Evolutionary conservation across 2,329 filamentous ascomycete species (phyloP), one percentile per base, ranked within the genome.

Genomic region (Penicillium psychrosexuale): DNA sequence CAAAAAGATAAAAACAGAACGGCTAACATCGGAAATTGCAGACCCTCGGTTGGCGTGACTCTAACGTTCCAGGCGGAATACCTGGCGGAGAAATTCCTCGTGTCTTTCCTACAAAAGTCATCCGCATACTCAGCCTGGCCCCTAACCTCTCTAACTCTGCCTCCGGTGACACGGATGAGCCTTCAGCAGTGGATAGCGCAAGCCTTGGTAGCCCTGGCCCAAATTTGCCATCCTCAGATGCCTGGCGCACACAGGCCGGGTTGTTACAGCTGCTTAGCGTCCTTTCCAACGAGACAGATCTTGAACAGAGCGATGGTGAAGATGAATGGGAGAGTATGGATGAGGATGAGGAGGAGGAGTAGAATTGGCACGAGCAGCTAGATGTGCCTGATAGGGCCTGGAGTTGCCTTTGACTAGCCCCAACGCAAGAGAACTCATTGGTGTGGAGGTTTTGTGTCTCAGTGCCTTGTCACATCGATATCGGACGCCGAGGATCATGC

Each of bases 51-150:
- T 69, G 65, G 63, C 63, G 68, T 15, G 61, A 68, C 9, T 44
- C 61, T 2, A 50, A 66, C 17, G 1, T 60, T n/a, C 61, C 63
- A 9, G 63, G 61, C 8, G 60, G 43, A 8, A 24, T 49, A 31
- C 31, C 48, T 8, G 52, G 61, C 22, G 59, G 66, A 48, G 65
- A 61, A 12, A 60, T 61, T 24, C 56, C 66, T 15, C 69, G 72
- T 8, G 68, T 74, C 24, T 72, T 75, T 47, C 69, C 72, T 1
- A 75, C 71, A 12, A 76, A 76, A 58, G 62, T 69, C 1, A 74
- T 77, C n/a, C 72, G 75, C 1, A 65, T 75, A 22, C 42, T 77
- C 38, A 73, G 66, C 54, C 53, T 77, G 19, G 69, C 72, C 1
- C 75, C 75, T 39, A 59, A 64, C 8, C 51, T 68, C 8, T 51